Evolutionary conservation across 352 stramenopile genomes (phyloP).

Genomic region (Phytophthora hibernalis): DNA sequence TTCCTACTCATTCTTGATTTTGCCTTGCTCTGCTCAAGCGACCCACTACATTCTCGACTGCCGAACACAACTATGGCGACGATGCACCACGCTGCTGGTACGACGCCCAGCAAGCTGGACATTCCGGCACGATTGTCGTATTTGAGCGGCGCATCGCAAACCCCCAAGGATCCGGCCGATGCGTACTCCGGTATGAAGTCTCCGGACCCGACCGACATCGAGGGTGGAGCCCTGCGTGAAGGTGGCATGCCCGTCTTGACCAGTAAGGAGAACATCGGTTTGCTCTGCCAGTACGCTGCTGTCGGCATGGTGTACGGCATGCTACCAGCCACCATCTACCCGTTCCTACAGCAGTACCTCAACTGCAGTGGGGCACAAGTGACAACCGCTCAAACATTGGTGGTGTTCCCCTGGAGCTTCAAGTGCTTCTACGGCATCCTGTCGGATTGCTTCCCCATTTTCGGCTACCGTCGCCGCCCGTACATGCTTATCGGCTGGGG

Average conservation of each 20-base stretch:
- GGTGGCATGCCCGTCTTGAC: constrained; percentile 45
- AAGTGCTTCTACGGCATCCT: constrained; percentile 41
- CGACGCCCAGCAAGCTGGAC: constrained; percentile 40
- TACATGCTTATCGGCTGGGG: constrained; percentile 68
- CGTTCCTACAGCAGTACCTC: constrained; percentile 45
- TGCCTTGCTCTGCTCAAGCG: constrained; percentile 25
- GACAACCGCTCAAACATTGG: constrained; percentile 30
- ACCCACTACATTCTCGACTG: neutral
- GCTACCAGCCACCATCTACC: constrained; percentile 46
- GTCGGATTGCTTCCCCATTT: constrained; percentile 36
- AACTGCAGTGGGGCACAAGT: constrained; percentile 35
- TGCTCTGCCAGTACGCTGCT: constrained; percentile 57
- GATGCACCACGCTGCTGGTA: constrained; percentile 23
- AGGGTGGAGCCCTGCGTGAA: constrained; percentile 51
- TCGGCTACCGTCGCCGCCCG: constrained; percentile 59
- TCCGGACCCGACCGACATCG: constrained; percentile 34
- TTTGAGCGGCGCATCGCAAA: constrained; percentile 33
- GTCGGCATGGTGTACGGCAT: constrained; percentile 59
- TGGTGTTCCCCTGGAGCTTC: constrained; percentile 42
- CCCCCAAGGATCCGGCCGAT: constrained; percentile 29
- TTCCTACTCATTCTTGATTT: constrained; percentile 29
- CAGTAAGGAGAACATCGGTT: constrained; percentile 48
- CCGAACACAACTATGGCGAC: constrained; percentile 28
- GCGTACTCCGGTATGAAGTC: constrained; percentile 37
- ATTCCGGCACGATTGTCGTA: constrained; percentile 46